Evolutionary conservation across 805 yeast species (phyloP), one percentile per base, ranked within the genome.

Genomic region (Kodamaea laetipori): DNA sequence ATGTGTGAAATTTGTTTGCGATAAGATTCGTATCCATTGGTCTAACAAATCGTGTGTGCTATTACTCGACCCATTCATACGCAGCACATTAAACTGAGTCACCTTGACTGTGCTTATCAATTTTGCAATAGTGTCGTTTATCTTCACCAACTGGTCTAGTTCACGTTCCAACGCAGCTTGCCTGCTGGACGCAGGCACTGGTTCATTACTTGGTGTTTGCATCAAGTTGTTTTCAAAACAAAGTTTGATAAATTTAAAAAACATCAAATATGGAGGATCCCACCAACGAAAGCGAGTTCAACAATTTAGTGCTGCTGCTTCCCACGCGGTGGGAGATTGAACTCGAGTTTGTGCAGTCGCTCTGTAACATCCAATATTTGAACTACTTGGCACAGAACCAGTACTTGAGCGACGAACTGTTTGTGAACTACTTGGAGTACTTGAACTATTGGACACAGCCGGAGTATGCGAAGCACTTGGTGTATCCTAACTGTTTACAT

Each of bases 341-440:
- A 54, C 72, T 87, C n/a, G 97, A 86, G 78, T 92, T 92, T 65
- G 95, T 92, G 3, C 98, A 92, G 65, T 84, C 96, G 11, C 72
- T 92, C 25, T 88, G 96, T 2, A 94, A 92, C 62, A 81, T 92
- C 35, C 96, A 85, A 61, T 92, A 90, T 58, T 74, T 92, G 44
- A 83, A 88, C 51, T 90, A 81, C 56, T 71, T 92, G 18, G 96
- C 97, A 2, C 97, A 90, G 63, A 86, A 82, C 52, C 82, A 82
- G 45, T 82, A 82, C 57, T 69, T 90, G 9, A 83, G 84, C 53
- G 84, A 86, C 55, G 81, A 76, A 21, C 76, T 77, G 40, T 90
- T 92, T 53, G 69, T 89, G 24, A 78, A 80, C 47, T 92, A 92
- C 58, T 67, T 92, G 48, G 74, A 81, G 19, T 92, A 92, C 58